phyloP scores from a whole-genome alignment of 768 basidiomycete genomes.

The Mycena olivaceomarginata region DNA sequence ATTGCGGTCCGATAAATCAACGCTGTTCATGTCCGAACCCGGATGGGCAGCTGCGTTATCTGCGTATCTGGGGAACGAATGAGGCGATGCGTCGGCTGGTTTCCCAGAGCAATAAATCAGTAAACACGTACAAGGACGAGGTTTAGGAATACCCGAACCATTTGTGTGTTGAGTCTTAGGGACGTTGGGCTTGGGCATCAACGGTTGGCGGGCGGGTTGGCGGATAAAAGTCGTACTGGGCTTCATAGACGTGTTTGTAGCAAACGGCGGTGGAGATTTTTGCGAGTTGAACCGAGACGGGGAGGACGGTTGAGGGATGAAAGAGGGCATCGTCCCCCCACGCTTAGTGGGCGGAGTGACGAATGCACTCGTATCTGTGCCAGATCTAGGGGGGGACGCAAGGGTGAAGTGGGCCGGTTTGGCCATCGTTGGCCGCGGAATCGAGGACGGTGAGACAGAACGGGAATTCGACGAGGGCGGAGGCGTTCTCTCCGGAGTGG shows the following conservation, averaged over 20 bases:
- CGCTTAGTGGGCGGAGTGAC: slow-evolving; percentile 75
- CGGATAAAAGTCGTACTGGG: slow-evolving; percentile 65
- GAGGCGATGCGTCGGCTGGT: slow-evolving; percentile 57
- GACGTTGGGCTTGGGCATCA: slow-evolving; percentile 51
- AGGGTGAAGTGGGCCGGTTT: slow-evolving; percentile 57
- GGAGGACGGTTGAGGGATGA: slow-evolving; percentile 77
- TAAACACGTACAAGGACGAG: slow-evolving; percentile 74
- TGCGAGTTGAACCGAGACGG: slow-evolving; percentile 62
- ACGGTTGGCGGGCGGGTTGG: slow-evolving; percentile 64
- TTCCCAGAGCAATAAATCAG: slow-evolving; percentile 63
- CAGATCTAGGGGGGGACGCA: slow-evolving; percentile 50
- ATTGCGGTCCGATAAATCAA: slow-evolving; percentile 58
- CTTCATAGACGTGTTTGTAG: slow-evolving; percentile 55
- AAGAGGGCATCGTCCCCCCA: slow-evolving; percentile 67
- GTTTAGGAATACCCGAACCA: slow-evolving; percentile 79
- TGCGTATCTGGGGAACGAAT: slow-evolving; percentile 63
- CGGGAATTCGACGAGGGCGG: slow-evolving; percentile 44
- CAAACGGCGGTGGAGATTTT: slow-evolving; percentile 42
- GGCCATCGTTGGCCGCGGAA: slow-evolving; percentile 64
- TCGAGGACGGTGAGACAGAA: slow-evolving; percentile 67
- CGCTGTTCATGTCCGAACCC: slow-evolving; percentile 62
- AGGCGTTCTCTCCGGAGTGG: slow-evolving; percentile 40
- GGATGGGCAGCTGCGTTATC: slow-evolving; percentile 49
- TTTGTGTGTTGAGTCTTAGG: slow-evolving; percentile 61
- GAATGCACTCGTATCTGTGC: slow-evolving; percentile 54